Conservation (phyloP, 768 basidiomycete genomes). For the Lactarius pseudohatsudake region DNA sequence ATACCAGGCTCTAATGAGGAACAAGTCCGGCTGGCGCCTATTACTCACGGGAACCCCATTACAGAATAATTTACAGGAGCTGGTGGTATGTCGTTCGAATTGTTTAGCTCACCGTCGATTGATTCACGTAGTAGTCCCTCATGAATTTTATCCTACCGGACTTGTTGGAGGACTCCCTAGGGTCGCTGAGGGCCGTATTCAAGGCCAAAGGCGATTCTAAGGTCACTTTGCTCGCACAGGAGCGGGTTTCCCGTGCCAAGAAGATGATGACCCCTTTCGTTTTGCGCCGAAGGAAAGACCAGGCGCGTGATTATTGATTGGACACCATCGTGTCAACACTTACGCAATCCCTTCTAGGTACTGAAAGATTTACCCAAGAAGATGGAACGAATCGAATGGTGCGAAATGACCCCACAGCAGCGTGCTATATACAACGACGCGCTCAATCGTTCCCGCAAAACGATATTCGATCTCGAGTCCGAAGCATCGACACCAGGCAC, state of each 20-base stretch:
- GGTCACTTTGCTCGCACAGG: slow-evolving; percentile 83
- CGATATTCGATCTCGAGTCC: slow-evolving; percentile 54
- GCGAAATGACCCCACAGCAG: slow-evolving; percentile 86
- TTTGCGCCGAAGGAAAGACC: slow-evolving; percentile 93
- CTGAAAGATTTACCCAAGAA: slow-evolving; percentile 92
- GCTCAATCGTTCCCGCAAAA: slow-evolving; percentile 80
- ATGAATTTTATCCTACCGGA: slow-evolving; percentile 97
- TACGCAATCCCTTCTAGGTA: slow-evolving; percentile 51
- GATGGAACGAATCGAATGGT: slow-evolving; percentile 92
- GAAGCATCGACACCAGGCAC: slow-evolving; percentile 33
- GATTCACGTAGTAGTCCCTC: slow-evolving; percentile 61
- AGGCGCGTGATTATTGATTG: slow-evolving; percentile 46
- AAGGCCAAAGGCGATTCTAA: slow-evolving; percentile 94
- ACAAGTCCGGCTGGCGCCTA: slow-evolving; percentile 85
- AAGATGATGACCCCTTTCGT: slow-evolving; percentile 99
- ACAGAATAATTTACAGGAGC: slow-evolving; percentile 88
- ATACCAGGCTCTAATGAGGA: slow-evolving; percentile 84
- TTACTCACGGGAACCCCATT: slow-evolving; percentile 94
- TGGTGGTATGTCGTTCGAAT: slow-evolving; percentile 62
- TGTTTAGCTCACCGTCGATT: slow-evolving; percentile 1
- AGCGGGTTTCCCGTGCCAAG: slow-evolving; percentile 92
- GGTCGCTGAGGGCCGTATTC: slow-evolving; percentile 89
- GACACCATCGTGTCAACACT: not conserved
- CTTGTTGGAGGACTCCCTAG: slow-evolving; percentile 76
- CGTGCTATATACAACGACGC: slow-evolving; percentile 82